phyloP scores from a whole-genome alignment of 345 rosid species.

The Cochlearia excelsa region DNA sequence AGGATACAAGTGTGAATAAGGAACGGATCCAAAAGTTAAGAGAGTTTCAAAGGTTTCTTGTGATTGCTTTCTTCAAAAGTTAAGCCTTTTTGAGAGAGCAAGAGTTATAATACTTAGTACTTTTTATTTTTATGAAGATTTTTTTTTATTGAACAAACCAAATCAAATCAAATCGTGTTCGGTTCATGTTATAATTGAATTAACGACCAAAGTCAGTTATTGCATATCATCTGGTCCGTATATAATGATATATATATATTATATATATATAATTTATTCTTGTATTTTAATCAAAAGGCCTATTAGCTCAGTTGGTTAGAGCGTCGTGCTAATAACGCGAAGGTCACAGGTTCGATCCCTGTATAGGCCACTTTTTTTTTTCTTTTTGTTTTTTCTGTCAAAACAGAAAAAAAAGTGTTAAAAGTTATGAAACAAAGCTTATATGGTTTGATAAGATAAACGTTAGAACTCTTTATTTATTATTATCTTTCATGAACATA shows the following conservation, averaged over 20 bases:
- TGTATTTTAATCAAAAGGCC: slow-evolving; percentile 24
- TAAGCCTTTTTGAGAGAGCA: slow-evolving; percentile 14
- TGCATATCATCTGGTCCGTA: too few relatives aligned
- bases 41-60: slow-evolving; percentile 75
- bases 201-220: too few relatives aligned
- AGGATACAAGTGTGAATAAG: slow-evolving; percentile 40
- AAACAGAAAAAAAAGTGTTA: background rate
- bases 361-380: slow-evolving; percentile 53
- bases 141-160: slow-evolving; percentile 7
- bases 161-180: background rate
- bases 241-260: too few relatives aligned
- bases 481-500: slow-evolving; percentile 24
- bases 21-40: slow-evolving; percentile 57
- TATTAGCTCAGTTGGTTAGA: slow-evolving; percentile 88
- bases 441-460: slow-evolving; percentile 1
- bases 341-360: slow-evolving; percentile 79
- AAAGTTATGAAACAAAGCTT: slow-evolving; percentile 13
- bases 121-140: background rate
- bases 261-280: too few relatives aligned
- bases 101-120: slow-evolving; percentile 7
- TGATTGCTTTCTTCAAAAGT: slow-evolving; percentile 71
- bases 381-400: too few relatives aligned
- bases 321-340: slow-evolving; percentile 98
- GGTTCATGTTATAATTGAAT: too few relatives aligned
- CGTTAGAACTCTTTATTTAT: slow-evolving; percentile 14